phyloP scores from a whole-genome alignment of 805 yeast genomes.

The Kodamaea fukazawae region DNA sequence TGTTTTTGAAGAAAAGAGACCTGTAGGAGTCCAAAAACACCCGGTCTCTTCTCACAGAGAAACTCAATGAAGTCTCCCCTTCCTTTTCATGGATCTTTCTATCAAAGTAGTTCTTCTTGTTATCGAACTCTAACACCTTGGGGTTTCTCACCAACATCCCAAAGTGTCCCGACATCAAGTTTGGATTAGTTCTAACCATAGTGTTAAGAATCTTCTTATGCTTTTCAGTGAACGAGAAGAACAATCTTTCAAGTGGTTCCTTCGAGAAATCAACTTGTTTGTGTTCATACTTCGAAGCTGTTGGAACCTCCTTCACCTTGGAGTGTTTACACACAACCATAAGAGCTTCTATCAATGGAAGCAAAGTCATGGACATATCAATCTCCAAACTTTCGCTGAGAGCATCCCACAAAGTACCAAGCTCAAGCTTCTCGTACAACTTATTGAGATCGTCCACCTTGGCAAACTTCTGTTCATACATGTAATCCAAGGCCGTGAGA shows the following conservation, averaged over 20 bases:
- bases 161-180: conserved; percentile 94
- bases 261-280: conserved; percentile 63
- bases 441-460: conserved; percentile 41
- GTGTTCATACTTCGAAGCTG: conserved; percentile 56
- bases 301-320: conserved; percentile 54
- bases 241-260: conserved; percentile 74
- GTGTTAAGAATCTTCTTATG: conserved; percentile 85
- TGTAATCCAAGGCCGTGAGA: conserved; percentile 81
- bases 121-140: conserved; percentile 88
- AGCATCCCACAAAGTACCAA: conserved; percentile 84
- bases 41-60: conserved; percentile 80
- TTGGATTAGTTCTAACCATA: conserved; percentile 88
- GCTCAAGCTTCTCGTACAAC: conserved; percentile 63
- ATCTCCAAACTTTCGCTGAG: conserved; percentile 61
- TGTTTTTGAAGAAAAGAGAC: conserved; percentile 72
- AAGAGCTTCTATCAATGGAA: conserved; percentile 86
- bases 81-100: conserved; percentile 61
- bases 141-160: conserved; percentile 86
- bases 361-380: conserved; percentile 67
- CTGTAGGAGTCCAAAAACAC: conserved; percentile 90
- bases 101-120: conserved; percentile 82
- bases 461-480: conserved; percentile 45
- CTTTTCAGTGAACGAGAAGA: conserved; percentile 83
- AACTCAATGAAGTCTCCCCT: conserved; percentile 48
- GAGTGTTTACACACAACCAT: conserved; percentile 96